Evolutionary conservation across 208 protist species (phyloP), one percentile per base, ranked within the genome.

Genomic region (Porcisia hertigi): DNA sequence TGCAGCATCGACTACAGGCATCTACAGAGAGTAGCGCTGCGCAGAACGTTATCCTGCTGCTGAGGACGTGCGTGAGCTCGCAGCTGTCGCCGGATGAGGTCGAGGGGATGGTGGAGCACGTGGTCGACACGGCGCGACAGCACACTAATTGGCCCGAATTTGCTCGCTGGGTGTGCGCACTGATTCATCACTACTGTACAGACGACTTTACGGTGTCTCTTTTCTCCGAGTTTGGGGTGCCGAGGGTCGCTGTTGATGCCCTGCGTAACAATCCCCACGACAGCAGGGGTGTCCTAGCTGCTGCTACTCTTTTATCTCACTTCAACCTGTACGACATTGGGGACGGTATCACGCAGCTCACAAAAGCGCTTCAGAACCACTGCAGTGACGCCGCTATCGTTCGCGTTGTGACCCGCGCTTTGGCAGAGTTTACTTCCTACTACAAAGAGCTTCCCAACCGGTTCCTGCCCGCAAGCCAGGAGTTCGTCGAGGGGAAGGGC

Each of bases 161-260:
- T 53, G 72, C 93, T 60, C 76, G 81, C 41, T 96, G 92, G 94
- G 83, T 89, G 45, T 96, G 89, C 76, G 91, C 94, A 45, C 75
- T 97, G 78, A 79, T 92, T 34, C 94, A 97, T 83, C 93, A 95
- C 81, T 96, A 95, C 87, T 96, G 92, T 77, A 97, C 94, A 1
- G 94, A 97, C 73, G 94, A 96, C 47, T 82, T 96, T 57, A 97
- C 94, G 5, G 73, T 97, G 55, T 95, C 90, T 9, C 55, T 96
- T 1, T 96, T 97, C 76, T 89, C 88, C 12, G 92, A 97, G 77
- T 96, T 94, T 76, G 90, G 87, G 55, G 91, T 87, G 20, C 87
- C 90, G 49, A 76, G 86, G 70, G 75, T 96, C 59, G 94, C 94
- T 12, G 89, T 92, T 41, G 82, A 71, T 41, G 88, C 87, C 23